phyloP scores from a whole-genome alignment of 2,329 filamentous ascomycete genomes.

The Curvularia lunata region DNA sequence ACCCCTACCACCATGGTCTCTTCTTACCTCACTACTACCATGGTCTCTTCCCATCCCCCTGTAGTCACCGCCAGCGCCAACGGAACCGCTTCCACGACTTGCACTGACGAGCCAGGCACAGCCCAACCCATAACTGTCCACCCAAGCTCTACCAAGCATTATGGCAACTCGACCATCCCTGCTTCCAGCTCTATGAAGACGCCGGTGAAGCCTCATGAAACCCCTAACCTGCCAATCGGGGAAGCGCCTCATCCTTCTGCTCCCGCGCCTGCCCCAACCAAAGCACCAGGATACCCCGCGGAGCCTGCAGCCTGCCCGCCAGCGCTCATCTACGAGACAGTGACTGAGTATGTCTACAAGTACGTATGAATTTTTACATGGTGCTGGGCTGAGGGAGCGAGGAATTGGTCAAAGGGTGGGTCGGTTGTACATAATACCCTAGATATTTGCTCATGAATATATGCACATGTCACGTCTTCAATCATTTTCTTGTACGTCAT shows the following conservation, averaged over 20 bases:
- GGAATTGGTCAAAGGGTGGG: background rate
- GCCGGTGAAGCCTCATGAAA: slow-evolving; percentile 8
- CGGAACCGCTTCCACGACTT: background rate
- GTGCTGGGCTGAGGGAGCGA: background rate
- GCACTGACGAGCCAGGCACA: slow-evolving; percentile 2
- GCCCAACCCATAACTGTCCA: slow-evolving; percentile 1
- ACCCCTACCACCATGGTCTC: slow-evolving; percentile 1
- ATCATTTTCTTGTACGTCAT: background rate
- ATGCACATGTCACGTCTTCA: background rate
- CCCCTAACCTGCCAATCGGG: slow-evolving; percentile 5
- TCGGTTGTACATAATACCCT: slow-evolving; percentile 2
- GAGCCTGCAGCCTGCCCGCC: slow-evolving; percentile 4
- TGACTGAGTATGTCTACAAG: background rate
- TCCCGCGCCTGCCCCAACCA: slow-evolving; percentile 3
- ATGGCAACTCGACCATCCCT: slow-evolving; percentile 11
- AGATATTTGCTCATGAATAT: background rate
- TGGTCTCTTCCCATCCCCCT: slow-evolving; percentile 10
- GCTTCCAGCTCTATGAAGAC: background rate
- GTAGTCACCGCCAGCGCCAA: slow-evolving; percentile 4
- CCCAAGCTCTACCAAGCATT: slow-evolving; percentile 1
- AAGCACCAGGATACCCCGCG: slow-evolving; percentile 7
- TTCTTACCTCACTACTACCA: slow-evolving; percentile 3
- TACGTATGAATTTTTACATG: background rate
- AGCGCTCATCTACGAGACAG: slow-evolving; percentile 8
- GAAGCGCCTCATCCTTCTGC: background rate